Evolutionary conservation across 768 basidiomycete genomes (phyloP).

Genomic region (Roridomyces roridus): DNA sequence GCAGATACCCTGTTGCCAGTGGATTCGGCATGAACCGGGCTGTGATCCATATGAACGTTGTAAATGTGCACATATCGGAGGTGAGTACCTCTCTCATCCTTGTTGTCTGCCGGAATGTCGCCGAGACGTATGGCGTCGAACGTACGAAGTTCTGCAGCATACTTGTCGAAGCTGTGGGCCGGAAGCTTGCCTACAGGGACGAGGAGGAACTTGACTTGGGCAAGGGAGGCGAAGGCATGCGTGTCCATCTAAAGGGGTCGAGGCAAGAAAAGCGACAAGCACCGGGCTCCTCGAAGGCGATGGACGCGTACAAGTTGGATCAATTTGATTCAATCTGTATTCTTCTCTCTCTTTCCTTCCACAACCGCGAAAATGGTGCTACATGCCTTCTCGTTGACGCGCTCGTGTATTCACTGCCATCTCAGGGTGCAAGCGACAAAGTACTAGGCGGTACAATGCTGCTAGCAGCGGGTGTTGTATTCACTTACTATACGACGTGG

Average conservation of each 20-base stretch:
- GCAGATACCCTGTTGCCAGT: conserved; percentile 79
- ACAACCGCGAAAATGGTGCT: conserved; percentile 28
- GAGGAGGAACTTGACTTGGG: conserved; percentile 84
- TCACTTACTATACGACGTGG: conserved; percentile 93
- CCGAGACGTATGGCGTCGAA: conserved; percentile 78
- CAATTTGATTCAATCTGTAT: no score
- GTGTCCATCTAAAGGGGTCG: conserved; percentile 76
- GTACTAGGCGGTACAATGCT: conserved; percentile 81
- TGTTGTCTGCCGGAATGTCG: conserved; percentile 82
- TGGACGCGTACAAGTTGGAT: conserved; percentile 6
- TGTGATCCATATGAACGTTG: conserved; percentile 32
- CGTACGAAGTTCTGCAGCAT: conserved; percentile 73
- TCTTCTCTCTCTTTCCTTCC: conserved; percentile 8
- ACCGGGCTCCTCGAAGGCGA: not conserved
- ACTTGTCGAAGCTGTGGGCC: conserved; percentile 71
- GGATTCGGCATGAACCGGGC: conserved; percentile 85
- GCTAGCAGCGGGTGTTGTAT: conserved; percentile 74
- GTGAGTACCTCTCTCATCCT: conserved; percentile 72
- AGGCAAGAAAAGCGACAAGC: no score
- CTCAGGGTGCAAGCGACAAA: conserved; percentile 82
- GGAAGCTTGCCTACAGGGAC: conserved; percentile 84
- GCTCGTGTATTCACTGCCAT: not conserved
- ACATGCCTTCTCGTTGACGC: conserved; percentile 2
- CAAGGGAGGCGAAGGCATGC: conserved; percentile 80
- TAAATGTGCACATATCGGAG: conserved; percentile 24